phyloP scores from a whole-genome alignment of 352 stramenopile genomes.

The Globisporangium alternatum region DNA sequence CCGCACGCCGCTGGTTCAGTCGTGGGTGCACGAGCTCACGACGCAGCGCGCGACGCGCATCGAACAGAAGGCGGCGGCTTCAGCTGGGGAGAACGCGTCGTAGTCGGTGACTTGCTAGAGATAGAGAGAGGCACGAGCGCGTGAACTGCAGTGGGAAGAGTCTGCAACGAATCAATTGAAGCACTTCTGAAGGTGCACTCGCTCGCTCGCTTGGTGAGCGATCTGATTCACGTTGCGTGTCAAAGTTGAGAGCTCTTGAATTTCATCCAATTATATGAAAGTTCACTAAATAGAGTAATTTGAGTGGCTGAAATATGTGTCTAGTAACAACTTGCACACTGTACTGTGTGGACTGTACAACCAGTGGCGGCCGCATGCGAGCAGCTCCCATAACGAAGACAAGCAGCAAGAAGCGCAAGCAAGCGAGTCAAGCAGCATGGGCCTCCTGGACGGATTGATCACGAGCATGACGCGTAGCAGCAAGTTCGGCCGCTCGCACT shows the following conservation, averaged over 20 bases:
- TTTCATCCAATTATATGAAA: slow-evolving; percentile 16
- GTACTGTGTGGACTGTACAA: not conserved
- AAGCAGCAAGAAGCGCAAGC: not conserved
- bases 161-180: not conserved
- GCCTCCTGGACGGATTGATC: slow-evolving; percentile 74
- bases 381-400: not conserved
- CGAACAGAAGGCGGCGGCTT: slow-evolving; percentile 11
- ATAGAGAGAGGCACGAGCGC: not conserved
- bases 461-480: slow-evolving; percentile 69
- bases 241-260: not conserved
- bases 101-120: not conserved
- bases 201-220: not conserved
- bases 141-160: not conserved
- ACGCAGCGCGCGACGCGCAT: slow-evolving; percentile 45
- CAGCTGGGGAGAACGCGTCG: not conserved
- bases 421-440: slow-evolving; percentile 35
- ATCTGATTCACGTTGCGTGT: not conserved
- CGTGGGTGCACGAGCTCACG: slow-evolving; percentile 65
- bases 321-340: not conserved
- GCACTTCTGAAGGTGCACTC: no score
- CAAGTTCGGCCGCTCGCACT: slow-evolving; percentile 85
- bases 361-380: slow-evolving; percentile 5
- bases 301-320: slow-evolving; percentile 19
- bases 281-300: not conserved
- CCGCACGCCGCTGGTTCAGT: slow-evolving; percentile 75